Evolutionary conservation across 2,329 filamentous ascomycete species (phyloP).

Genomic region (Pseudocercospora eumusae): DNA sequence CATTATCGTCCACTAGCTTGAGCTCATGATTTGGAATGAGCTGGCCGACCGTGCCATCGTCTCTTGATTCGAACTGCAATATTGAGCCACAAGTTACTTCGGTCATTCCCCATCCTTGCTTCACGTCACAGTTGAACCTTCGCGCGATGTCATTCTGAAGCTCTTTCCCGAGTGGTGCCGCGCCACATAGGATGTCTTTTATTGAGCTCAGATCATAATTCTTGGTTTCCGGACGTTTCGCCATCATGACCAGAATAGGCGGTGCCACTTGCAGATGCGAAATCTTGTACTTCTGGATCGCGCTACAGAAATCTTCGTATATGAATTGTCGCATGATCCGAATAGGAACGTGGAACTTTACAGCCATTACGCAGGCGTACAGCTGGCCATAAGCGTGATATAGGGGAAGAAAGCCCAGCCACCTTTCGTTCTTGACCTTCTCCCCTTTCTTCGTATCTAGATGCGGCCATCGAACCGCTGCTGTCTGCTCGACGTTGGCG

Average conservation of each 20-base stretch:
- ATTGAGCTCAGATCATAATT: conserved; percentile 47
- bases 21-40: conserved; percentile 44
- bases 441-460: conserved; percentile 37
- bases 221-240: conserved; percentile 46
- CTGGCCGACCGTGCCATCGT: conserved; percentile 44
- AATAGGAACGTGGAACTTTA: conserved; percentile 50
- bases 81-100: conserved; percentile 47
- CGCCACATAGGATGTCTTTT: conserved; percentile 45
- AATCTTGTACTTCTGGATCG: conserved; percentile 43
- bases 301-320: conserved; percentile 44
- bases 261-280: conserved; percentile 47
- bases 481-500: conserved; percentile 49
- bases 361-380: conserved; percentile 45
- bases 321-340: conserved; percentile 48
- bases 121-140: conserved; percentile 41
- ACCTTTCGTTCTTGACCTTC: conserved; percentile 44
- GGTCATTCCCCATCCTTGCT: conserved; percentile 46
- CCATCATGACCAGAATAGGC: conserved; percentile 49
- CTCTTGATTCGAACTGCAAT: conserved; percentile 39
- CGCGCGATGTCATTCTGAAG: conserved; percentile 44
- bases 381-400: conserved; percentile 53
- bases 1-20: conserved; percentile 46
- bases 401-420: conserved; percentile 50
- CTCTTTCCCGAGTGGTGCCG: conserved; percentile 47
- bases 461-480: conserved; percentile 33